Conservation (phyloP, 495 filamentous ascomycete species). For the Terfezia claveryi region DNA sequence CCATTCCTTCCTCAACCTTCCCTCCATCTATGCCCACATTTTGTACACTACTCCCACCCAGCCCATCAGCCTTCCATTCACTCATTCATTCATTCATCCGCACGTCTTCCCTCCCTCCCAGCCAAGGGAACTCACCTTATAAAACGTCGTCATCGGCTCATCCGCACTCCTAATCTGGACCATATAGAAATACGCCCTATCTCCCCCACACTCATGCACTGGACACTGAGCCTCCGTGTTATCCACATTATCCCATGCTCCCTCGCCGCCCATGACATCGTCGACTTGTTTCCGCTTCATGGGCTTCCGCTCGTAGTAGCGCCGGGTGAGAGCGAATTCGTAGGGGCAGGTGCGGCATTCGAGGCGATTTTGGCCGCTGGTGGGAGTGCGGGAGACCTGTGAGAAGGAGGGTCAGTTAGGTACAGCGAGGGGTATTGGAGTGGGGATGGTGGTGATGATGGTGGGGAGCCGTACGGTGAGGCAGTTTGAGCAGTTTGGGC, state of each 20-base stretch:
- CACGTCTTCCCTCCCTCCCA: constrained; percentile 3
- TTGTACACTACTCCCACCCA: constrained; percentile 29
- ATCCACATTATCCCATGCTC: constrained; percentile 76
- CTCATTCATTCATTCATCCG: constrained; percentile 4
- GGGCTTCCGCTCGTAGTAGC: constrained; percentile 49
- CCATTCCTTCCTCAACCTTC: constrained; percentile 24
- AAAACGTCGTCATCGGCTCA: constrained; percentile 95
- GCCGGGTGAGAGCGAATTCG: constrained; percentile 47
- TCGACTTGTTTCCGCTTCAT: constrained; percentile 64
- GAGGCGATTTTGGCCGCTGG: constrained; percentile 45
- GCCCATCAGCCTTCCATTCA: neutral
- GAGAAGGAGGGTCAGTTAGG: neutral
- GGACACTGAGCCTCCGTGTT: constrained; percentile 59
- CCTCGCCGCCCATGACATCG: constrained; percentile 71
- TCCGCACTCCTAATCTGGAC: constrained; percentile 95
- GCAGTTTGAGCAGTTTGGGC: constrained; percentile 76
- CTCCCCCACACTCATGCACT: constrained; percentile 47
- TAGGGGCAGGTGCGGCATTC: constrained; percentile 92
- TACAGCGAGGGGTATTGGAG: constrained; percentile 10
- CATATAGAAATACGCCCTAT: constrained; percentile 78
- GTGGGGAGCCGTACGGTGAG: constrained; percentile 33
- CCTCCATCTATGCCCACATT: constrained; percentile 34
- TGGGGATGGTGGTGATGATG: constrained; percentile 11
- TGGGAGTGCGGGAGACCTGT: constrained; percentile 32
- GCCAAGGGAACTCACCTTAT: constrained; percentile 35